Evolutionary conservation across 768 basidiomycete genomes (phyloP), one percentile per base, ranked within the genome.

Genomic region (Lactifluus volemus): DNA sequence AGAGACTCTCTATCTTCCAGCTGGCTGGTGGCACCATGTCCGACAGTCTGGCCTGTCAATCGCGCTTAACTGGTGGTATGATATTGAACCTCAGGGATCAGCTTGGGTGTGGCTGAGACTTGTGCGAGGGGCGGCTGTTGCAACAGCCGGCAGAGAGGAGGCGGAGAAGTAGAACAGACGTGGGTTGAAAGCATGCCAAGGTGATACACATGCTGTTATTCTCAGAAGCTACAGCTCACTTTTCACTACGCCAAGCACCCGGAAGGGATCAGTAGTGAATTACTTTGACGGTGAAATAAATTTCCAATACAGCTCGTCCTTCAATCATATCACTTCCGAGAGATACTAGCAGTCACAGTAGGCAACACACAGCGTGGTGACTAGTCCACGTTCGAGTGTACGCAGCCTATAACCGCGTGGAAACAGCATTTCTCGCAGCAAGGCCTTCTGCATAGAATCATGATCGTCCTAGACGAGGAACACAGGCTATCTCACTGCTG

Each of bases 11-110:
- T 96, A 92, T 72, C 81, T 97, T 19, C 95, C 95, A n/a, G 81
- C 87, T 5, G 86, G 91, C 0, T 97, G 95, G 95, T 96, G 88
- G 87, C 94, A 96, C 70, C 81, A 90, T 68, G 92, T 96, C 39
- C 78, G 83, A 44, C 94, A 97, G 69, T 75, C 80, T 4, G 75
- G 78, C 61, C 75, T 77, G 25, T 84, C 81, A 1, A 82, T 92
- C 60, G 89, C 89, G 1, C 67, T 90, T 21, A 94, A 94, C 68
- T 92, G 88, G 85, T 94, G 91, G 91, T 92, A 90, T 70, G 91
- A 94, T 67, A 79, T 86, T 65, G 87, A 91, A 69, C 79, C 85
- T 70, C 73, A 78, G 58, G 89, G 90, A 14, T 80, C 81, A 75
- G 73, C 79, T 7, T 92, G 89, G 88, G 78, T 86, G 15, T 75